phyloP scores from a whole-genome alignment of 495 filamentous ascomycete genomes.

The Penicillium bovifimosum region DNA sequence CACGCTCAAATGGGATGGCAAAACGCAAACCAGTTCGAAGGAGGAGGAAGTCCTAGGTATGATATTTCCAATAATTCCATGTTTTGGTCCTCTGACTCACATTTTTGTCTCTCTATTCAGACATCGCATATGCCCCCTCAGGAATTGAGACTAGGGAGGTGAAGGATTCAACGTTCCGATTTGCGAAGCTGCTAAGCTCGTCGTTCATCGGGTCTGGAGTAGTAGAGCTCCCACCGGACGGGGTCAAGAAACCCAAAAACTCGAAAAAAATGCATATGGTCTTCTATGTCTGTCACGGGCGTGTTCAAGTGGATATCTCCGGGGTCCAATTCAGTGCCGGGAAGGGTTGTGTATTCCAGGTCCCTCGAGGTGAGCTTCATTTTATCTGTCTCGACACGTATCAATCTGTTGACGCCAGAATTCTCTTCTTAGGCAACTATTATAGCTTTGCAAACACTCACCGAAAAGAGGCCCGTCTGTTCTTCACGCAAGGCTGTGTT shows the following conservation, averaged over 20 bases:
- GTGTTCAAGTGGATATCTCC: conserved; percentile 65
- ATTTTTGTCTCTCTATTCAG: conserved; percentile 21
- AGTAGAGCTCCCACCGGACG: conserved; percentile 77
- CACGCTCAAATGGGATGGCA: conserved; percentile 53
- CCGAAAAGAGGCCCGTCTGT: conserved; percentile 61
- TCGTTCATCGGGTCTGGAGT: conserved; percentile 84
- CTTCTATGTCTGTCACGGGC: conserved; percentile 80
- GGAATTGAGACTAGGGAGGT: conserved; percentile 74
- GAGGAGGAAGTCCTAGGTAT: conserved; percentile 55
- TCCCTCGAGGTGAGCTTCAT: conserved; percentile 75
- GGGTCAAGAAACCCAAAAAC: conserved; percentile 82
- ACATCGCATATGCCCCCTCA: conserved; percentile 69
- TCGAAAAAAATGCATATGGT: conserved; percentile 90
- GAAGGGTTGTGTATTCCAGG: conserved; percentile 84
- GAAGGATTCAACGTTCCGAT: conserved; percentile 68
- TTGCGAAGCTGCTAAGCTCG: conserved; percentile 77
- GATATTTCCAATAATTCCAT: conserved; percentile 1
- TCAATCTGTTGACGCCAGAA: not conserved
- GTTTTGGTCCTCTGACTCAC: conserved; percentile 10
- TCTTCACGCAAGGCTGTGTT: conserved; percentile 78
- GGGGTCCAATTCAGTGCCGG: conserved; percentile 78
- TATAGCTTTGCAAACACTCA: conserved; percentile 77
- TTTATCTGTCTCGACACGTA: not conserved
- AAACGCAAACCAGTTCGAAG: conserved; percentile 45
- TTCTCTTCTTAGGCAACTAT: conserved; percentile 59